Conservation (phyloP, 164 flowering plant species). For the Liriodendron chinense region DNA sequence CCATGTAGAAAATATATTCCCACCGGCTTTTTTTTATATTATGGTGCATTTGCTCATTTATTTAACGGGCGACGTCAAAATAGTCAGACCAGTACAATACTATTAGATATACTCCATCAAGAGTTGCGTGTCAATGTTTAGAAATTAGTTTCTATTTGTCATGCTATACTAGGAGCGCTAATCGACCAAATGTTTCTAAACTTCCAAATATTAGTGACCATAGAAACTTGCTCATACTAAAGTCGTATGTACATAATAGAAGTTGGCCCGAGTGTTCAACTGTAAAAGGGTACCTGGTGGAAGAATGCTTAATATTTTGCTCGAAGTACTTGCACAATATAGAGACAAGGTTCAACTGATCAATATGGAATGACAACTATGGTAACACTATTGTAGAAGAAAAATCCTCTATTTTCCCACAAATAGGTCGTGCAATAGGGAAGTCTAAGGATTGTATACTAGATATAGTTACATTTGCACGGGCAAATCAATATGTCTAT, state of each 20-base stretch:
- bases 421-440: not conserved
- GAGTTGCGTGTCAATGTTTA: too few species aligned
- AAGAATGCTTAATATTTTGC: not conserved
- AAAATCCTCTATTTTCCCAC: not conserved
- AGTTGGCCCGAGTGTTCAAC: not conserved
- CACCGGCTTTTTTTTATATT: not conserved
- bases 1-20: not conserved
- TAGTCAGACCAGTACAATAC: not conserved
- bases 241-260: not conserved
- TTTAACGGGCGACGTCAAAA: not conserved
- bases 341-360: not conserved
- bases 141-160: too few species aligned
- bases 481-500: too few species aligned
- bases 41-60: not conserved
- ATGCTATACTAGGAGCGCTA: too few species aligned
- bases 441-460: not conserved
- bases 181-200: not conserved
- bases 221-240: not conserved
- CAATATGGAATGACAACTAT: too few species aligned
- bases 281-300: not conserved
- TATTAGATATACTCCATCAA: too few species aligned
- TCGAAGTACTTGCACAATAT: not conserved
- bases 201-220: not conserved
- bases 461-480: too few species aligned
- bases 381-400: too few species aligned